A percentile compares a stretch with the other conserved stretches of the same genome.
Evolutionary conservation across 1,139 yeast species (phyloP).

Genomic region (Sugiyamaella japonica): DNA sequence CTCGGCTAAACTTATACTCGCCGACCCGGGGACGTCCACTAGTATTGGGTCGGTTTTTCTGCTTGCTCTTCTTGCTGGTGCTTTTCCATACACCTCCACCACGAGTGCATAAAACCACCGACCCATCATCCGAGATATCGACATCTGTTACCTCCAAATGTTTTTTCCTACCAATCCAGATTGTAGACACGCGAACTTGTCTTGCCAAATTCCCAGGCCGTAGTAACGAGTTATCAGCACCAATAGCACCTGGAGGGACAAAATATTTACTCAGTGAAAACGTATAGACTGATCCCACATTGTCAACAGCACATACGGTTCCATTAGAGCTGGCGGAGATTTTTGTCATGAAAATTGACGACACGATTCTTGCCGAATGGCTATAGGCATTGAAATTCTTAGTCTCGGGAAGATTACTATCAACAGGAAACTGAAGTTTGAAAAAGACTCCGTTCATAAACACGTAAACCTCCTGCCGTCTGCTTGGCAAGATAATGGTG

Average conservation of each 20-base stretch:
- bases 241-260: conserved; percentile 8
- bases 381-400: conserved; percentile 26
- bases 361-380: conserved; percentile 19
- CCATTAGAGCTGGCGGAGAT: conserved; percentile 32
- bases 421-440: conserved; percentile 42
- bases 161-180: conserved; percentile 41
- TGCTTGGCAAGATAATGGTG: conserved; percentile 63
- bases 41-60: conserved; percentile 12
- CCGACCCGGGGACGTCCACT: conserved; percentile 21
- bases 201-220: conserved; percentile 23
- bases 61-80: conserved; percentile 26
- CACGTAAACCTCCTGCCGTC: conserved; percentile 59
- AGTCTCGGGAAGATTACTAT: conserved; percentile 12
- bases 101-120: conserved; percentile 62
- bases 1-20: conserved; percentile 54
- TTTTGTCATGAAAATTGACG: conserved; percentile 24
- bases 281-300: conserved; percentile 38
- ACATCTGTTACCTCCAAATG: conserved; percentile 51
- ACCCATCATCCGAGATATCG: conserved; percentile 69
- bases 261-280: conserved; percentile 27
- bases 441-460: conserved; percentile 60
- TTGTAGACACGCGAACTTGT: conserved; percentile 22
- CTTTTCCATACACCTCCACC: conserved; percentile 63
- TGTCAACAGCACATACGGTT: conserved; percentile 36
- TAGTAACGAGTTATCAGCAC: conserved; percentile 1